Evolutionary conservation across 306 rosid species (phyloP), one percentile per base, ranked within the genome.

Genomic region (Quercus mongolica): DNA sequence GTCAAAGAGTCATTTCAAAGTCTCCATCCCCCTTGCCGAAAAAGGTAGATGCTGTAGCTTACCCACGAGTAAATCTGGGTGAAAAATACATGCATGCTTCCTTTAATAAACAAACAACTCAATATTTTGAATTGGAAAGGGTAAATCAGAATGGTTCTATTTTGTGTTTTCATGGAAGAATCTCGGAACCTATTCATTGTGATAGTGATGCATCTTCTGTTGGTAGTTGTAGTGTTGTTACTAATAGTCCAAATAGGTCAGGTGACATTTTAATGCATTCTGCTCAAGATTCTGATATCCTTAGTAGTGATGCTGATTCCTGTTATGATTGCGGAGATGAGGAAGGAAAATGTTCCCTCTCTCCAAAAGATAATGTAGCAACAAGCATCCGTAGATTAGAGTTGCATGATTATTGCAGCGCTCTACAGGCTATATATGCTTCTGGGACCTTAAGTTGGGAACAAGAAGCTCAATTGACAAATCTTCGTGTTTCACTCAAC

Each of bases 401-500:
- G 93, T 82, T 95, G 85, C 80, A 83, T 76, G 94, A 90, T 68
- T 95, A 91, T 85, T 76, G 81, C 70, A 77, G 83, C 56, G 89
- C 91, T 75, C 78, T 95, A 84, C 80, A 77, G 83, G 88, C 85
- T 83, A 82, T 95, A 85, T 87, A 86, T 90, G 89, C 90, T 79
- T 93, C 92, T 64, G 98, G 99, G 78, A 84, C 92, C 87, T 84
- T 95, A 84, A 95, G 92, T 82, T 95, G 98, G 99, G 98, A 91
- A 81, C 85, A 93, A 51, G 93, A 91, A 91, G 92, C 79, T 54
- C 78, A 89, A 75, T 81, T 95, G 89, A 93, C 99, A 74, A 90
- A 86, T 74, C 94, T 95, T 79, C 98, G 99, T 56, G 87, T 86
- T 74, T 85, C 93, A 77, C 98, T 95, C 74, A 87, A 90, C 83